These are phyloP conservation scores for Aristolochia californica DNA, from an alignment of 164 flowering plant genomes.

Conservation along the genomic window DNA sequence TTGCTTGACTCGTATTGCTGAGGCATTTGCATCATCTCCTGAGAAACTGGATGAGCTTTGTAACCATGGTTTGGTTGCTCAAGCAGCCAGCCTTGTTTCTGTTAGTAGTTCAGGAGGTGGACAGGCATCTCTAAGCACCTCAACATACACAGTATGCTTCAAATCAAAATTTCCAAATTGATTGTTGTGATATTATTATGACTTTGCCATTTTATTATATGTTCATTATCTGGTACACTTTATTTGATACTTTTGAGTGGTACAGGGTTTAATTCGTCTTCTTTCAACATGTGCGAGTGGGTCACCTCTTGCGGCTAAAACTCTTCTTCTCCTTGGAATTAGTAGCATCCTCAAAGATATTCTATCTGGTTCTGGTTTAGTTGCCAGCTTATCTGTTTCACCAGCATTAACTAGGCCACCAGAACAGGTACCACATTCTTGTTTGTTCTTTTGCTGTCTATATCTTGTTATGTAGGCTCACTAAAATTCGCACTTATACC, in stretches of 20 bases:
- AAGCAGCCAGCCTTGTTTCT: constrained; percentile 91
- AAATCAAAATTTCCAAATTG: too few relatives aligned
- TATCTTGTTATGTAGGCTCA: not conserved
- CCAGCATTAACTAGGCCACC: constrained; percentile 92
- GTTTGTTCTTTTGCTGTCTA: not conserved
- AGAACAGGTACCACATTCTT: constrained; percentile 58
- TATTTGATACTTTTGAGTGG: not conserved
- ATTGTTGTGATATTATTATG: not conserved
- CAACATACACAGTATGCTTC: constrained; percentile 79
- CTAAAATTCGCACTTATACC: not conserved
- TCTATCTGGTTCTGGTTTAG: constrained; percentile 71
- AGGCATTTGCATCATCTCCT: constrained; percentile 84
- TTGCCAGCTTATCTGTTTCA: constrained; percentile 65
- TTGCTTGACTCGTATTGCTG: constrained; percentile 92
- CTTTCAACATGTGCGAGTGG: constrained; percentile 96
- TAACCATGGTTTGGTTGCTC: constrained; percentile 87
- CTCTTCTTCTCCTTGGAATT: constrained; percentile 85
- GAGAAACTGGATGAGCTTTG: constrained; percentile 92
- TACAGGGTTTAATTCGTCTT: constrained; percentile 91
- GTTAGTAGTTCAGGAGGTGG: constrained; percentile 80
- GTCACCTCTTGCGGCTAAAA: constrained; percentile 77
- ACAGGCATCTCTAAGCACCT: constrained; percentile 82
- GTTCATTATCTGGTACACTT: not conserved
- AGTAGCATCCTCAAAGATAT: constrained; percentile 95
- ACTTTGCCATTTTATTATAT: constrained; percentile 13